These are phyloP conservation scores for Triangularia setosa DNA, from an alignment of 2,329 filamentous ascomycete species.

Conservation along the genomic window DNA sequence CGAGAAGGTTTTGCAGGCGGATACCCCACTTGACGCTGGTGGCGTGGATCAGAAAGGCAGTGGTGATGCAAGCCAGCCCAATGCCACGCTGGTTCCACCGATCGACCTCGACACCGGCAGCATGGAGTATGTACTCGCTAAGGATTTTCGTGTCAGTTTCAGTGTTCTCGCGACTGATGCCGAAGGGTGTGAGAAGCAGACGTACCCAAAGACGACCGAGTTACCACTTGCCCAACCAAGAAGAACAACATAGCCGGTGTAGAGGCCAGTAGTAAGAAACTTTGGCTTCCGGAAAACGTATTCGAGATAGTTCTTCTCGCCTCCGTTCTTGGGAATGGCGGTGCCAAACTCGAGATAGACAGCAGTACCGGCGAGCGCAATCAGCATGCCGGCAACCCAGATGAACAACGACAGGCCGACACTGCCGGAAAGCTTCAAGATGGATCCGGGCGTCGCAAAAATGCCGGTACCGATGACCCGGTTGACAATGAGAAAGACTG, in stretches of 20 bases:
- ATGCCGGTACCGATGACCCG: conserved; percentile 65
- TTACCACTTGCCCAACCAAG: conserved; percentile 65
- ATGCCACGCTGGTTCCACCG: conserved; percentile 66
- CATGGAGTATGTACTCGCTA: conserved; percentile 66
- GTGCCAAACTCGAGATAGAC: conserved; percentile 66
- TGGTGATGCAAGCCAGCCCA: conserved; percentile 62
- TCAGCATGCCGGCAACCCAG: conserved; percentile 60
- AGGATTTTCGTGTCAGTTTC: not conserved
- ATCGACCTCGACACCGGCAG: conserved; percentile 57
- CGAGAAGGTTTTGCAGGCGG: conserved; percentile 62
- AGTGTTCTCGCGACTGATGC: not conserved
- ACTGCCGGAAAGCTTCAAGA: conserved; percentile 54
- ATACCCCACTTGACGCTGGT: conserved; percentile 62
- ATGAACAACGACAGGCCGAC: conserved; percentile 60
- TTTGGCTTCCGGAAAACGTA: conserved; percentile 58
- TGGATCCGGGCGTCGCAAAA: conserved; percentile 59
- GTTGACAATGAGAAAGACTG: conserved; percentile 59
- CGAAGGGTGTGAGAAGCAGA: not conserved
- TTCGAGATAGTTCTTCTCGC: conserved; percentile 66
- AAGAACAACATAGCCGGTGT: conserved; percentile 58
- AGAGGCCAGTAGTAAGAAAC: conserved; percentile 59
- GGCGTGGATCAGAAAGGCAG: conserved; percentile 63
- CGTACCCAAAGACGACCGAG: conserved; percentile 55
- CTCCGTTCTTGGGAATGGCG: conserved; percentile 60
- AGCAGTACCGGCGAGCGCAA: conserved; percentile 58